Evolutionary conservation across 129 eudicot species (phyloP).

Genomic region (Chrysanthemum makinoi): DNA sequence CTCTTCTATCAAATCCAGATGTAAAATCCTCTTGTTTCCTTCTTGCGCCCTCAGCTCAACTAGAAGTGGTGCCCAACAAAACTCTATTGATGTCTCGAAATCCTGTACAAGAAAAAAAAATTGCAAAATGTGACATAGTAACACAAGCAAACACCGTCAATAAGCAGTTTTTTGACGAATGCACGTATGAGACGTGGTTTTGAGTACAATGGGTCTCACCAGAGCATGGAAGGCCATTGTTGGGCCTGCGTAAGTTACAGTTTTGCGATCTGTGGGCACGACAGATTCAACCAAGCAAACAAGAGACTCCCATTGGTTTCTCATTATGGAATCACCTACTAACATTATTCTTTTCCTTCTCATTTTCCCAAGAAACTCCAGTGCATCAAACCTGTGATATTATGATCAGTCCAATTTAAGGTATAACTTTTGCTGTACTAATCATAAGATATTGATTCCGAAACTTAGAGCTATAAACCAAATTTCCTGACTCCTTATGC

Average conservation of each 20-base stretch:
- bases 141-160: too few relatives aligned
- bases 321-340: constrained; percentile 89
- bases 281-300: constrained; percentile 82
- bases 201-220: constrained; percentile 40
- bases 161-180: background rate
- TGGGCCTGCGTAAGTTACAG: constrained; percentile 75
- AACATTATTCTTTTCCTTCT: constrained; percentile 89
- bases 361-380: constrained; percentile 77
- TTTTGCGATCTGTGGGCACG: constrained; percentile 62
- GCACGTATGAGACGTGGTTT: background rate
- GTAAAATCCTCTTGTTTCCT: constrained; percentile 62
- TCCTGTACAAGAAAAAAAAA: constrained; percentile 42
- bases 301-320: constrained; percentile 96
- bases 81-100: constrained; percentile 72
- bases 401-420: background rate
- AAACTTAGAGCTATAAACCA: background rate
- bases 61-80: constrained; percentile 86
- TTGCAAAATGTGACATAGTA: background rate
- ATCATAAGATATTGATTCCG: background rate
- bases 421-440: constrained; percentile 2
- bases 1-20: constrained; percentile 81
- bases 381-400: constrained; percentile 73
- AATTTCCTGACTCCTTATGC: background rate
- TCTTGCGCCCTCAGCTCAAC: constrained; percentile 70
- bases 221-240: constrained; percentile 81